Evolutionary conservation across 352 stramenopile species (phyloP).

Genomic region (Globisporangium lucens): DNA sequence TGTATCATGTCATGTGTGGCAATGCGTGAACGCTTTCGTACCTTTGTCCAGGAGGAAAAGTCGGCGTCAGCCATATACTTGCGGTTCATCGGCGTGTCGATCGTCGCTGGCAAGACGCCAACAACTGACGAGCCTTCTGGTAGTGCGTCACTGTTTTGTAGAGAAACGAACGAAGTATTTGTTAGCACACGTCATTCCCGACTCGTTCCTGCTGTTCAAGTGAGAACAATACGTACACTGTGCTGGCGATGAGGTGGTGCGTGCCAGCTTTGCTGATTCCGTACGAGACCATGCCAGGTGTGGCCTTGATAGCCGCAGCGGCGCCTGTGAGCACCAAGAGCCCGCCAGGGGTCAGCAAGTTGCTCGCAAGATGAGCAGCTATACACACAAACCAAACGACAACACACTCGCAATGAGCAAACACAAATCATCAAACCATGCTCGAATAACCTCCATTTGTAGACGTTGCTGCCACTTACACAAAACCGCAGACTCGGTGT

Average conservation of each 20-base stretch:
- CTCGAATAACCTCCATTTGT: background rate
- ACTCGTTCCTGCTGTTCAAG: background rate
- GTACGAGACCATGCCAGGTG: constrained; percentile 86
- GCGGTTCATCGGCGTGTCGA: constrained; percentile 89
- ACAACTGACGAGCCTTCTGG: constrained; percentile 49
- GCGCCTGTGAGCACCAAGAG: constrained; percentile 84
- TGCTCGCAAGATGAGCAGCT: constrained; percentile 82
- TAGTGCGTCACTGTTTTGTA: constrained; percentile 39
- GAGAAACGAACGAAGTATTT: background rate
- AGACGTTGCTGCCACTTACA: background rate
- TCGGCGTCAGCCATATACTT: constrained; percentile 86
- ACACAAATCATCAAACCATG: background rate
- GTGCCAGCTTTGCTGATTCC: constrained; percentile 88
- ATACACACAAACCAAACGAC: constrained; percentile 1
- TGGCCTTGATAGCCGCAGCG: constrained; percentile 69
- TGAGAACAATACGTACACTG: constrained; percentile 45
- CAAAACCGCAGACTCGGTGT: constrained; percentile 72
- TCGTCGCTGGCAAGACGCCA: constrained; percentile 73
- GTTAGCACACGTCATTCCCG: background rate
- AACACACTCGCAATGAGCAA: constrained; percentile 9
- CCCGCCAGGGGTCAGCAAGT: constrained; percentile 54
- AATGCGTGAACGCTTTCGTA: constrained; percentile 17
- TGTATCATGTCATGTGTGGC: background rate
- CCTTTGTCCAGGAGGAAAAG: constrained; percentile 80
- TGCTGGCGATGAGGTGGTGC: constrained; percentile 83